A percentile compares a stretch with the other conserved stretches of the same genome.
phyloP scores from a whole-genome alignment of 164 flowering plant genomes.

The grape (Vitis vinifera) region DNA sequence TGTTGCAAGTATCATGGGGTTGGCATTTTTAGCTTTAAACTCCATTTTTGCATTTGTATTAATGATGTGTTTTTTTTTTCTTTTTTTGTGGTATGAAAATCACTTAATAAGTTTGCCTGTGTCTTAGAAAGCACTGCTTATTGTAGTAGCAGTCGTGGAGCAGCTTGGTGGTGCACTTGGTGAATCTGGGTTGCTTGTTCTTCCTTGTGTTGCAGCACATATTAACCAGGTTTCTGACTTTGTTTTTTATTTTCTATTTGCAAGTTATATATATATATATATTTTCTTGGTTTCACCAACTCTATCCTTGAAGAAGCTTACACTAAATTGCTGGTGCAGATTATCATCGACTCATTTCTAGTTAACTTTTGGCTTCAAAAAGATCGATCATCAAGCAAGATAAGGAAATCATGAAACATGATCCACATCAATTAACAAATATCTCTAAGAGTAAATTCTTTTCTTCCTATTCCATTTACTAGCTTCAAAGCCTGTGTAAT shows the following conservation, averaged over 20 bases:
- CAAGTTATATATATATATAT: no score
- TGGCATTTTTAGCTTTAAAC: no score
- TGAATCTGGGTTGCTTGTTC: slow-evolving; percentile 18
- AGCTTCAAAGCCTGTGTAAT: no score
- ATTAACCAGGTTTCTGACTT: slow-evolving; percentile 13
- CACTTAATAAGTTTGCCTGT: background rate
- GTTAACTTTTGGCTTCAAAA: slow-evolving; percentile 18
- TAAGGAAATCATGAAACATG: background rate
- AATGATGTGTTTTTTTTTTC: background rate
- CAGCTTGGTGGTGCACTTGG: slow-evolving; percentile 18
- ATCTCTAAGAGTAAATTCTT: no score
- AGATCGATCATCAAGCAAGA: background rate
- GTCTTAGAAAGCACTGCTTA: slow-evolving; percentile 15
- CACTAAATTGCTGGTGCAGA: slow-evolving; percentile 7
- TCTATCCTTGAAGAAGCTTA: background rate
- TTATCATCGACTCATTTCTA: slow-evolving; percentile 19
- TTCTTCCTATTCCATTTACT: no score
- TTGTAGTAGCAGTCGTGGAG: slow-evolving; percentile 18
- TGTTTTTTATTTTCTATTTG: no score
- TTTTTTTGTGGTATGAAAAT: background rate
- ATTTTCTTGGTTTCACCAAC: background rate
- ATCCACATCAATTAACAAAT: background rate
- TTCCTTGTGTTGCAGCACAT: slow-evolving; percentile 24
- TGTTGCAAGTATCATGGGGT: background rate
- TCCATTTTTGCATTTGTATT: background rate